Conservation (phyloP, 2,329 filamentous ascomycete species). For the Fusarium siculi region DNA sequence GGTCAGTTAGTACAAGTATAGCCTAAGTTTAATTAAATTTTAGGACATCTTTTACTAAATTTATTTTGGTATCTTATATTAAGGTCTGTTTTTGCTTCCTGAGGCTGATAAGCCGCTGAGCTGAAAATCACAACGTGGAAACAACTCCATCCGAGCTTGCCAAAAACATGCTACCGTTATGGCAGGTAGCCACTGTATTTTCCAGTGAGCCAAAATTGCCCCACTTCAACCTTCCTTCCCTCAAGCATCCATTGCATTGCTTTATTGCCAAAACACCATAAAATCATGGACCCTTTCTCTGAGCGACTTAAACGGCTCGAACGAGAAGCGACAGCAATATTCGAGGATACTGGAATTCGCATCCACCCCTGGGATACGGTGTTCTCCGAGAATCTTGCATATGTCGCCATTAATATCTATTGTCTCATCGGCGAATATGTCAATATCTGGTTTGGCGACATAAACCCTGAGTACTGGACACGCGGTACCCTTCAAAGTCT, state of each 20-base stretch:
- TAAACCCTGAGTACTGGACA: background rate
- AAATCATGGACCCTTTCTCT: background rate
- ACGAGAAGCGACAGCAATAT: background rate
- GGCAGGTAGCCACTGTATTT: background rate
- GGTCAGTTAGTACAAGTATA: too few relatives aligned
- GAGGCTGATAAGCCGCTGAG: too few relatives aligned
- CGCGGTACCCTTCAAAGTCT: background rate
- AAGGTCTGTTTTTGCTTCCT: too few relatives aligned
- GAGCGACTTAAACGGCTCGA: too few relatives aligned
- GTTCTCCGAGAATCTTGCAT: background rate
- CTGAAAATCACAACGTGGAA: background rate
- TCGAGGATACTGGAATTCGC: rapidly evolving
- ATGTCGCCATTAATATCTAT: background rate
- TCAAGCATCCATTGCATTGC: background rate
- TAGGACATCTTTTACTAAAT: too few relatives aligned
- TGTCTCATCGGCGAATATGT: background rate
- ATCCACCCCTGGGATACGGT: background rate
- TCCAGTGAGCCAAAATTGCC: too few relatives aligned
- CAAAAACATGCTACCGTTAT: background rate
- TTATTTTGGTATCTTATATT: too few relatives aligned
- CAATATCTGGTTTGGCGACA: background rate
- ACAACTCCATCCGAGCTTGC: background rate
- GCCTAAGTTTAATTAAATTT: too few relatives aligned
- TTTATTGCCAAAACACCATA: background rate
- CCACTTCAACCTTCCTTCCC: background rate